phyloP scores from a whole-genome alignment of 176 grass and related monocot genomes.

The Hordeum vulgare region MorexV3_pseudomolecules_assembly NC_058524.1:266713068-266713567 shows the following conservation, averaged over 20 bases:
- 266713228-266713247: not conserved
- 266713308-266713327: not conserved
- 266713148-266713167: not conserved
- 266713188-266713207: not conserved
- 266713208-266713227: not conserved
- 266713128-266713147: not conserved
- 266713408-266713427: too few species aligned
- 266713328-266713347: not conserved
- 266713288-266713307: not conserved
- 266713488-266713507: too few species aligned
- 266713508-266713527: not conserved
- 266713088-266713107: not conserved
- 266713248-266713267: too few species aligned
- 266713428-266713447: too few species aligned
- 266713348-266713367: not conserved
- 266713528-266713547: not conserved
- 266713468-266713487: too few species aligned
- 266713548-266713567: too few species aligned
- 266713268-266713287: not conserved
- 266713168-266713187: not conserved
- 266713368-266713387: not conserved
- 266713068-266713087: not conserved
- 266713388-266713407: not conserved
- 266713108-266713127: not conserved
- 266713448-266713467: too few species aligned